phyloP scores from a whole-genome alignment of 106 monocot species.

The Hemerocallis citrina region DNA sequence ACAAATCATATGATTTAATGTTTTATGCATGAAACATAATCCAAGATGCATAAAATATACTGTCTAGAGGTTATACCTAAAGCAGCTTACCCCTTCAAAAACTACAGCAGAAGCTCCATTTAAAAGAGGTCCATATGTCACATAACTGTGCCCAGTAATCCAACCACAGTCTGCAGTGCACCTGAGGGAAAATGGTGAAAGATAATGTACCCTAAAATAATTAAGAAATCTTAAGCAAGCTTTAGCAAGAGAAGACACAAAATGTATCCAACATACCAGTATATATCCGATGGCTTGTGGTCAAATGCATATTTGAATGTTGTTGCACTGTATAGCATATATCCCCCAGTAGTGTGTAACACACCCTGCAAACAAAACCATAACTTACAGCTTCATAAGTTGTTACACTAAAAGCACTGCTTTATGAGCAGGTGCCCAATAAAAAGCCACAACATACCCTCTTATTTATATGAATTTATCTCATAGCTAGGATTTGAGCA shows the following conservation, averaged over 20 bases:
- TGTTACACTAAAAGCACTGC: too few relatives aligned
- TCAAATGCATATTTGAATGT: constrained; percentile 99
- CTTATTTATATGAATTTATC: too few relatives aligned
- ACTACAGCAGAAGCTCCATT: constrained; percentile 91
- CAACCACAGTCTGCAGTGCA: constrained; percentile 99
- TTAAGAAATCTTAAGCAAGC: too few relatives aligned
- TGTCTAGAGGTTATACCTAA: not conserved
- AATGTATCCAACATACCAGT: constrained; percentile 50
- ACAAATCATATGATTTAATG: too few relatives aligned
- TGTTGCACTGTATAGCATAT: constrained; percentile 95
- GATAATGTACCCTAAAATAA: not conserved
- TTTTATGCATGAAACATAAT: not conserved
- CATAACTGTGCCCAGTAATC: constrained; percentile 99
- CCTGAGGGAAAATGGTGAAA: constrained; percentile 35
- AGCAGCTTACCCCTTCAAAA: constrained; percentile 85
- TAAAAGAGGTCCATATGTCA: constrained; percentile 92
- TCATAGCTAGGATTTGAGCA: too few relatives aligned
- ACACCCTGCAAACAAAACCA: constrained; percentile 72
- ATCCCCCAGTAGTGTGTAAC: constrained; percentile 93
- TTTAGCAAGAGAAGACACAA: not conserved
- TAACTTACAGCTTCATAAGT: too few relatives aligned
- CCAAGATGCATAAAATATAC: not conserved
- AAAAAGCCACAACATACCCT: too few relatives aligned
- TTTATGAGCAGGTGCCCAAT: too few relatives aligned
- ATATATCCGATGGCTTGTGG: constrained; percentile 90